These are phyloP conservation scores for Podila verticillata DNA, from an alignment of 192 early-diverging fungal species.

Conservation along the genomic window DNA sequence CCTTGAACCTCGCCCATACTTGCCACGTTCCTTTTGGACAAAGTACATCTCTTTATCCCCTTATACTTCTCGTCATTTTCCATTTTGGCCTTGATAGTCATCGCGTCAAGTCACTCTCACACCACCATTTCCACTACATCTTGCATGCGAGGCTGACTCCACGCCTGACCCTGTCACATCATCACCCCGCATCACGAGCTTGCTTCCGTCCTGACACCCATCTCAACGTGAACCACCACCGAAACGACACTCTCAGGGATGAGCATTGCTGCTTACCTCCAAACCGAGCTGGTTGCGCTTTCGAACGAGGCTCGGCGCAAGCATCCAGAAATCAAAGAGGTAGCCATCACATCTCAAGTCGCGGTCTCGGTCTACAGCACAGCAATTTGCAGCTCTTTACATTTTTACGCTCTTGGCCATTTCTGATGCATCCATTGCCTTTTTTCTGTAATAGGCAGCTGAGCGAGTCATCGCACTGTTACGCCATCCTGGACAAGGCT, in stretches of 20 bases:
- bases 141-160: no score
- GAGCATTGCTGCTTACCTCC: constrained; percentile 67
- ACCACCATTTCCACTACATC: no score
- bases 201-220: neutral
- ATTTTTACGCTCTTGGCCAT: neutral
- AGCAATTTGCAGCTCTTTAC: neutral
- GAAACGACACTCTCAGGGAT: constrained; percentile 7
- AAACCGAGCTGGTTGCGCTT: constrained; percentile 83
- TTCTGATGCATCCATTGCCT: neutral
- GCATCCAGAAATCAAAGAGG: constrained; percentile 96
- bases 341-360: constrained; percentile 36
- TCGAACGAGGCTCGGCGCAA: constrained; percentile 90
- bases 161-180: neutral
- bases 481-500: constrained; percentile 55
- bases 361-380: neutral
- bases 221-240: neutral
- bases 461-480: constrained; percentile 65
- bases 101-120: no score
- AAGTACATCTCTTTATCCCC: no score
- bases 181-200: neutral
- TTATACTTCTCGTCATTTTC: no score
- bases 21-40: no score
- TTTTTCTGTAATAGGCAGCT: constrained; percentile 39
- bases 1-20: no score
- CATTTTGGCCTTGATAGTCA: no score